Percentiles rank a stretch among this genome's conserved stretches.
Conservation (phyloP, 1,139 yeast genomes). For the Wickerhamomyces sp. region DNA sequence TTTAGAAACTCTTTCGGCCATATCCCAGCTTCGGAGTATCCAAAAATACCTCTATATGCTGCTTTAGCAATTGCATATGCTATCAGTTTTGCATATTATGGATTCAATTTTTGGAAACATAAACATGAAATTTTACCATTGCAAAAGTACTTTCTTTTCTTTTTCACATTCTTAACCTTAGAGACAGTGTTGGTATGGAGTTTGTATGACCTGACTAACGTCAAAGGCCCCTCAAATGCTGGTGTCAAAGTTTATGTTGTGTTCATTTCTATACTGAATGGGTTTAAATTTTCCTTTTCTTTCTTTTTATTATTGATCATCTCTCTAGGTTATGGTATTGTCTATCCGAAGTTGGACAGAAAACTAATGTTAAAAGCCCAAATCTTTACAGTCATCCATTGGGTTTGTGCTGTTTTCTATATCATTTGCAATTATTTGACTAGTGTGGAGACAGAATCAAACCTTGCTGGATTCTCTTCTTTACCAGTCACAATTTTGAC, state of each 20-base stretch:
- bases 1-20: slow-evolving; percentile 92
- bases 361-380: slow-evolving; percentile 77
- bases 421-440: slow-evolving; percentile 63
- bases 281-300: slow-evolving; percentile 81
- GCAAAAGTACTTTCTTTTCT: slow-evolving; percentile 84
- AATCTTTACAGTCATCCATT: slow-evolving; percentile 69
- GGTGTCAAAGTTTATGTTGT: slow-evolving; percentile 74
- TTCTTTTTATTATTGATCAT: slow-evolving; percentile 84
- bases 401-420: slow-evolving; percentile 61
- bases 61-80: slow-evolving; percentile 80
- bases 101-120: slow-evolving; percentile 81
- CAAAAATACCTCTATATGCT: slow-evolving; percentile 87
- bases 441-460: slow-evolving; percentile 39
- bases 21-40: slow-evolving; percentile 84
- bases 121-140: slow-evolving; percentile 85
- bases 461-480: slow-evolving; percentile 39
- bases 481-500: slow-evolving; percentile 72
- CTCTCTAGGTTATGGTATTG: slow-evolving; percentile 92
- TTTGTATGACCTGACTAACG: slow-evolving; percentile 79
- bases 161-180: slow-evolving; percentile 74
- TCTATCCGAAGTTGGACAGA: slow-evolving; percentile 74
- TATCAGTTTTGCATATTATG: slow-evolving; percentile 74
- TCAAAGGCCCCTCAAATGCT: slow-evolving; percentile 44
- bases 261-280: slow-evolving; percentile 71
- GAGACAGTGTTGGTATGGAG: slow-evolving; percentile 92